These are phyloP conservation scores for Erythrophleum fordii DNA, from an alignment of 306 rosid genomes.

Conservation along the genomic window DNA sequence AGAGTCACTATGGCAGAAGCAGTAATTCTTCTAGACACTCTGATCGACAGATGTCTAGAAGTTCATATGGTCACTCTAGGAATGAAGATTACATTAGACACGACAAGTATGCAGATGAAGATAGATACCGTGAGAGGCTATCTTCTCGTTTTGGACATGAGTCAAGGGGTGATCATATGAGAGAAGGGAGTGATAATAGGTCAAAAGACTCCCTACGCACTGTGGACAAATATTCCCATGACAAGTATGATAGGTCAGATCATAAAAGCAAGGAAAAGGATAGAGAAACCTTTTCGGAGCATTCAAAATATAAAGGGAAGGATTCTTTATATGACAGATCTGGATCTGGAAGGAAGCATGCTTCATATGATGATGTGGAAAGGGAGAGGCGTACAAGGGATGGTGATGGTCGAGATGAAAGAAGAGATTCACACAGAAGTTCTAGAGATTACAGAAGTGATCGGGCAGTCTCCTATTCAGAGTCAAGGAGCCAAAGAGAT, in stretches of 20 bases:
- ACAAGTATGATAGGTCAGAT: slow-evolving; percentile 64
- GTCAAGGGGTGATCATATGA: slow-evolving; percentile 60
- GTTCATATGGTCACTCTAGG: slow-evolving; percentile 67
- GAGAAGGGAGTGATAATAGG: slow-evolving; percentile 58
- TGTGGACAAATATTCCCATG: slow-evolving; percentile 61
- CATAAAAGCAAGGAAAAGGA: slow-evolving; percentile 64
- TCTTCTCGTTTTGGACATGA: slow-evolving; percentile 65
- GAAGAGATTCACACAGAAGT: slow-evolving; percentile 61
- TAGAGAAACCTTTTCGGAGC: slow-evolving; percentile 44
- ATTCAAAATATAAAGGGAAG: slow-evolving; percentile 57
- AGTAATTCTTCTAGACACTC: slow-evolving; percentile 66
- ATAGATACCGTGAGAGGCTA: slow-evolving; percentile 55
- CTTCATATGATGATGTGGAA: slow-evolving; percentile 54
- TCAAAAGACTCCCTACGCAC: slow-evolving; percentile 58
- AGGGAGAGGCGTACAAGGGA: slow-evolving; percentile 59
- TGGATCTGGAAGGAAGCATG: slow-evolving; percentile 64
- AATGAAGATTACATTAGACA: slow-evolving; percentile 52
- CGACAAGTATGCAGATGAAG: slow-evolving; percentile 66
- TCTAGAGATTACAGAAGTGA: slow-evolving; percentile 66
- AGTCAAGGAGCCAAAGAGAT: slow-evolving; percentile 54
- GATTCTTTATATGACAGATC: slow-evolving; percentile 61
- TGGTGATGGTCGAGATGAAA: slow-evolving; percentile 64
- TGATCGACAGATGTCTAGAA: slow-evolving; percentile 64
- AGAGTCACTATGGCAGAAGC: slow-evolving; percentile 58
- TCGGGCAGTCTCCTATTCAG: slow-evolving; percentile 48